Evolutionary conservation across 1,139 yeast species (phyloP).

Genomic region (Pichia sp.): DNA sequence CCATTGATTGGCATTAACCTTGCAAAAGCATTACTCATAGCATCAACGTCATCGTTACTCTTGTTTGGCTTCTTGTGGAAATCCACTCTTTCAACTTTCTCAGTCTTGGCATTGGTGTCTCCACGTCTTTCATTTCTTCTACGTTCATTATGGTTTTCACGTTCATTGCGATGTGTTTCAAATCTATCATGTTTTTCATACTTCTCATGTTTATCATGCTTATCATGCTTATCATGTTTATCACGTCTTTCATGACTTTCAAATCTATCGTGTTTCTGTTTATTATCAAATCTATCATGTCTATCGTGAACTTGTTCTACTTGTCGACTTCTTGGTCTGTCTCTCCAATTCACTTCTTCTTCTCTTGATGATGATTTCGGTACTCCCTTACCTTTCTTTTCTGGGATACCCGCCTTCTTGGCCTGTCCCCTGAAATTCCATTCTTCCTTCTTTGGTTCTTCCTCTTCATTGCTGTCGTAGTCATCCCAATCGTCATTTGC

Average conservation of each 20-base stretch:
- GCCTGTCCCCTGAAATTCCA: background rate
- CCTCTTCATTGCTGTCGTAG: conserved; percentile 1
- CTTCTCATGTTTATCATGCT: no score
- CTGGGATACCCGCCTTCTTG: background rate
- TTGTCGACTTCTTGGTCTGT: background rate
- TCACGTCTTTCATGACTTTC: background rate
- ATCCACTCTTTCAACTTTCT: background rate
- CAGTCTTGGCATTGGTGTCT: background rate
- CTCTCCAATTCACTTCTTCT: background rate
- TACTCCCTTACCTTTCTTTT: no score
- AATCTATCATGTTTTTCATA: no score
- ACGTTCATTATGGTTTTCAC: no score
- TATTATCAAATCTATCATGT: background rate
- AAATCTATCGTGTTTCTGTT: background rate
- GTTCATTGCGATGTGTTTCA: no score
- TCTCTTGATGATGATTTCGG: background rate
- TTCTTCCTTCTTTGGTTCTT: background rate
- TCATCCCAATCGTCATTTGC: conserved; percentile 10
- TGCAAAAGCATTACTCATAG: conserved; percentile 5
- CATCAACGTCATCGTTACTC: background rate
- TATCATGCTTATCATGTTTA: no score
- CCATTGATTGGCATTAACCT: conserved; percentile 16
- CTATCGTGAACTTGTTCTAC: background rate
- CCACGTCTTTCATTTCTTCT: no score
- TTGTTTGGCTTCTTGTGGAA: background rate